These are phyloP conservation scores for Pleurotus sapidus DNA, from an alignment of 768 basidiomycete species.

Conservation along the genomic window DNA sequence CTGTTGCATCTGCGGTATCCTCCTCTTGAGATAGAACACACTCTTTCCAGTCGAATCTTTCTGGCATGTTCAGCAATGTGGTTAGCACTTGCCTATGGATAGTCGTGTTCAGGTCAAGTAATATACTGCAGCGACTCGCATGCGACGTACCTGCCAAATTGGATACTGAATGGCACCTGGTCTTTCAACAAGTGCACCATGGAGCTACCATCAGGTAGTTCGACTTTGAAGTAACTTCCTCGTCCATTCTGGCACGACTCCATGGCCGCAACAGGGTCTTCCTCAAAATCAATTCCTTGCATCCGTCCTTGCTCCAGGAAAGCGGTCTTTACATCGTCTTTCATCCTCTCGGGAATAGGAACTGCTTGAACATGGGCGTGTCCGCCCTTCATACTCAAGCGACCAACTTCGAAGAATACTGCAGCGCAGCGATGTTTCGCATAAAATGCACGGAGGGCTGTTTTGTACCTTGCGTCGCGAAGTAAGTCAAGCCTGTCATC, in stretches of 20 bases:
- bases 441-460: conserved; percentile 69
- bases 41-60: conserved; percentile 89
- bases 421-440: conserved; percentile 64
- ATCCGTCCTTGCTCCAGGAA: conserved; percentile 71
- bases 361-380: conserved; percentile 93
- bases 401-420: conserved; percentile 86
- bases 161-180: conserved; percentile 77
- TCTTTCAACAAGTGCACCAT: conserved; percentile 85
- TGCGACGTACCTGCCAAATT: conserved; percentile 82
- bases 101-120: background rate
- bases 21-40: conserved; percentile 83
- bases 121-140: background rate
- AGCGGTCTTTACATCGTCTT: conserved; percentile 61
- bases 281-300: conserved; percentile 72
- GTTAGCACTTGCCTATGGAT: conserved; percentile 74
- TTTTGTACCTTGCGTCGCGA: conserved; percentile 60
- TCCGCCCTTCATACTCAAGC: conserved; percentile 81
- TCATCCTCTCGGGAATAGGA: conserved; percentile 66
- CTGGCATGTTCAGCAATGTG: conserved; percentile 67
- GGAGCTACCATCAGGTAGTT: conserved; percentile 81
- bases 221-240: conserved; percentile 87
- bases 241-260: conserved; percentile 46
- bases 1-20: conserved; percentile 78
- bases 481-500: background rate
- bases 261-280: conserved; percentile 63